phyloP scores from a whole-genome alignment of 2,329 filamentous ascomycete species.

The Aureobasidium zeae region DNA sequence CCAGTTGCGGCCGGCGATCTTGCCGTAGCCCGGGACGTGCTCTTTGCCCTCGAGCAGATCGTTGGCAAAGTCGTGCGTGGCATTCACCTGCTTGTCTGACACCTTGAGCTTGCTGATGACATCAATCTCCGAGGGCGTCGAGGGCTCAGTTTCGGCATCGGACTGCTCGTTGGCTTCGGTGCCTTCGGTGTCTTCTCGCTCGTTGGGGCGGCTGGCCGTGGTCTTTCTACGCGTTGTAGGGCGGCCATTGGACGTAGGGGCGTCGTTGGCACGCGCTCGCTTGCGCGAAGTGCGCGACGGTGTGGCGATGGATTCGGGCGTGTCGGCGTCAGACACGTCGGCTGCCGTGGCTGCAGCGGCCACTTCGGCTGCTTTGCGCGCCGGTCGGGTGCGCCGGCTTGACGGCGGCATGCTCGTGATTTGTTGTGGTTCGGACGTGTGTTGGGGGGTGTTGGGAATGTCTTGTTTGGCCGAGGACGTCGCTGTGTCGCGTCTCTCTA shows the following conservation, averaged over 20 bases:
- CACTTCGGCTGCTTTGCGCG: slow-evolving; percentile 18
- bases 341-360: slow-evolving; percentile 16
- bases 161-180: slow-evolving; percentile 31
- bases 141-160: slow-evolving; percentile 30
- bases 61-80: slow-evolving; percentile 48
- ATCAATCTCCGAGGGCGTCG: slow-evolving; percentile 34
- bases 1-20: slow-evolving; percentile 74
- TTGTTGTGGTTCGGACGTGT: not conserved
- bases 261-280: slow-evolving; percentile 29
- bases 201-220: slow-evolving; percentile 25
- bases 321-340: slow-evolving; percentile 33
- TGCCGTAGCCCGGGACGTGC: slow-evolving; percentile 59
- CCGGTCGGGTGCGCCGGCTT: slow-evolving; percentile 15
- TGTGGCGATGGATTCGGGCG: slow-evolving; percentile 40
- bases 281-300: slow-evolving; percentile 41
- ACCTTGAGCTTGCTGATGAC: slow-evolving; percentile 35
- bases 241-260: slow-evolving; percentile 16
- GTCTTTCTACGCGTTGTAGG: slow-evolving; percentile 27
- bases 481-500: slow-evolving; percentile 12
- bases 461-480: slow-evolving; percentile 7
- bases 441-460: not conserved
- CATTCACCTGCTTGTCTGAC: slow-evolving; percentile 44
- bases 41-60: slow-evolving; percentile 39
- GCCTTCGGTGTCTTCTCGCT: slow-evolving; percentile 31
- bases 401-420: slow-evolving; percentile 17